A percentile compares a stretch with the other conserved stretches of the same genome.
These are phyloP conservation scores for Mycena olivaceomarginata DNA, from an alignment of 768 basidiomycete species.

Conservation along the genomic window DNA sequence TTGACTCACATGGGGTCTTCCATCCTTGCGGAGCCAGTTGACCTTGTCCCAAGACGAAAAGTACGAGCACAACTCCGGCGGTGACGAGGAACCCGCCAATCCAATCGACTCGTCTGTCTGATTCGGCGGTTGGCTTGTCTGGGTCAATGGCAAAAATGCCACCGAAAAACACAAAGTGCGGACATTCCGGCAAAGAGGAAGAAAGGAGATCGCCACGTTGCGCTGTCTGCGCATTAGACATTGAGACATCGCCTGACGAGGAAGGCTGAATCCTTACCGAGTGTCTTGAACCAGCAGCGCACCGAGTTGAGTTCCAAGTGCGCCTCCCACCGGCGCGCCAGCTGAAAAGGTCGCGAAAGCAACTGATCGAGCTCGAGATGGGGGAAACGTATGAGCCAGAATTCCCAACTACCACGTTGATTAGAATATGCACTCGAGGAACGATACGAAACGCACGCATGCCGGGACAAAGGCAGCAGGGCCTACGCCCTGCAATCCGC, in stretches of 20 bases:
- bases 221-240: slow-evolving; percentile 21
- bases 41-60: slow-evolving; percentile 82
- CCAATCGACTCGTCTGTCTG: slow-evolving; percentile 78
- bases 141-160: slow-evolving; percentile 69
- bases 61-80: slow-evolving; percentile 77
- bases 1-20: slow-evolving; percentile 61
- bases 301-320: slow-evolving; percentile 76
- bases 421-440: background rate
- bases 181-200: slow-evolving; percentile 70
- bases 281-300: slow-evolving; percentile 69
- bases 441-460: slow-evolving; percentile 59
- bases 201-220: slow-evolving; percentile 70
- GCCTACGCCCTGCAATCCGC: slow-evolving; percentile 80
- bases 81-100: slow-evolving; percentile 81
- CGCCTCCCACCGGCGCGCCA: slow-evolving; percentile 82
- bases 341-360: slow-evolving; percentile 84
- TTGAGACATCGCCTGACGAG: background rate
- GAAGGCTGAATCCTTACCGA: slow-evolving; percentile 26
- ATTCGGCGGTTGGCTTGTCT: slow-evolving; percentile 58
- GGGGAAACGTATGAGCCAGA: slow-evolving; percentile 78
- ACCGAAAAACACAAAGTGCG: slow-evolving; percentile 58
- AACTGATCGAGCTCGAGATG: slow-evolving; percentile 67
- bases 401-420: slow-evolving; percentile 69
- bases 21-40: slow-evolving; percentile 75
- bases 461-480: slow-evolving; percentile 75